These are phyloP conservation scores for Rhizophlyctis rosea DNA, from an alignment of 192 early-diverging fungal species.

Conservation along the genomic window DNA sequence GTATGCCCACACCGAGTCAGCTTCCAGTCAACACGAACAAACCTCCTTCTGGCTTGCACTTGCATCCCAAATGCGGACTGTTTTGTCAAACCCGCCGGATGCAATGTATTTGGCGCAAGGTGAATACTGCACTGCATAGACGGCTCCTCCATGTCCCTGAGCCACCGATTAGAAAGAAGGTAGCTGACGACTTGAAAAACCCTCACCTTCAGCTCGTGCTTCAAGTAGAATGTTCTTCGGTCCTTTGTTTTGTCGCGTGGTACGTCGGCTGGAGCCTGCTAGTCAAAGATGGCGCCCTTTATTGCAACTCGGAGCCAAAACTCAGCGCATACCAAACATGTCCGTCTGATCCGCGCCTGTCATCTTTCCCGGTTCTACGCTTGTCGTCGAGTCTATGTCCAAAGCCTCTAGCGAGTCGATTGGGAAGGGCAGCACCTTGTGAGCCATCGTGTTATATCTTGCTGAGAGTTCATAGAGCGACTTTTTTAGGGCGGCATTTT, in stretches of 20 bases:
- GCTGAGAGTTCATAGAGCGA: conserved; percentile 77
- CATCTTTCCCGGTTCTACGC: conserved; percentile 19
- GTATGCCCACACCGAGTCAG: background rate
- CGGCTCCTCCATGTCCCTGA: conserved; percentile 83
- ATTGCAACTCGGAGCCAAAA: no score
- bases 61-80: conserved; percentile 87
- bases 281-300: no score
- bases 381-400: conserved; percentile 12
- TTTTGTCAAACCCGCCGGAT: conserved; percentile 93
- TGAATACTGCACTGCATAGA: conserved; percentile 88
- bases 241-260: conserved; percentile 33
- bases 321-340: conserved; percentile 8
- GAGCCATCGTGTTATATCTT: conserved; percentile 51
- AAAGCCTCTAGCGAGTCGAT: conserved; percentile 33
- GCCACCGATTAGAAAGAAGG: background rate
- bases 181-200: background rate
- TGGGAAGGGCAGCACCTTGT: conserved; percentile 42
- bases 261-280: background rate
- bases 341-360: conserved; percentile 1
- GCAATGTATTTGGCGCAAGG: conserved; percentile 76
- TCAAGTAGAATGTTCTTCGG: conserved; percentile 55
- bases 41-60: conserved; percentile 66
- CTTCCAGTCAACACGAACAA: background rate
- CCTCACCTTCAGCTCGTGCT: conserved; percentile 63
- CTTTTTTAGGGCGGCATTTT: conserved; percentile 79